A percentile compares a stretch with the other conserved stretches of the same genome.
These are phyloP conservation scores for Mesembryanthemum crystallinum DNA, from an alignment of 148 eudicot genomes.

Conservation along the genomic window DNA sequence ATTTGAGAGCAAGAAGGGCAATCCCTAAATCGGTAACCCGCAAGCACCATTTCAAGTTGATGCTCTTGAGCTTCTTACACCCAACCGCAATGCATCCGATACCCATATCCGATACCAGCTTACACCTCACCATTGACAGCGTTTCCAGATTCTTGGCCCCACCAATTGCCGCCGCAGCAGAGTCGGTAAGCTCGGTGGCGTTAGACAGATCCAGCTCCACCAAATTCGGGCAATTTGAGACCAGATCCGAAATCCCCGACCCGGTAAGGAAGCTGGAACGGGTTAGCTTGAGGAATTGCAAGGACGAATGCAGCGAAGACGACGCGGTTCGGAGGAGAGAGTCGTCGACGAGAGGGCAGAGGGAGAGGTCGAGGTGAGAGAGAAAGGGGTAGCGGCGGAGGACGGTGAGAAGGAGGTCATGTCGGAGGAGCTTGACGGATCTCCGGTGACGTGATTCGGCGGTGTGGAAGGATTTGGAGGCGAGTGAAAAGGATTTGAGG, in stretches of 20 bases:
- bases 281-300: conserved; percentile 50
- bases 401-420: conserved; percentile 41
- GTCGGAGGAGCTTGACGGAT: conserved; percentile 46
- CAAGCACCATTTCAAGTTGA: conserved; percentile 74
- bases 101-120: conserved; percentile 66
- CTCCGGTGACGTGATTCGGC: conserved; percentile 58
- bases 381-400: conserved; percentile 41
- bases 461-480: conserved; percentile 41
- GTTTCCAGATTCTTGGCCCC: conserved; percentile 57
- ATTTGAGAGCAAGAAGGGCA: conserved; percentile 71
- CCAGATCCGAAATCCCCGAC: conserved; percentile 50
- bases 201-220: conserved; percentile 67
- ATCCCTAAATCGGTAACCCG: conserved; percentile 75
- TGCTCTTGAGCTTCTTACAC: conserved; percentile 50
- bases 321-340: conserved; percentile 26
- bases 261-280: conserved; percentile 50
- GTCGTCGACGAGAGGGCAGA: conserved; percentile 53
- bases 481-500: conserved; percentile 60
- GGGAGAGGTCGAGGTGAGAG: conserved; percentile 51
- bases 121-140: conserved; percentile 66
- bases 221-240: conserved; percentile 47
- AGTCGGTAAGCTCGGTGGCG: conserved; percentile 55
- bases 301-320: not conserved
- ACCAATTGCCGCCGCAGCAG: conserved; percentile 56
- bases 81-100: conserved; percentile 90